Conservation (phyloP, 371 early-diverging fungal species). For the Circinella umbellata region DNA sequence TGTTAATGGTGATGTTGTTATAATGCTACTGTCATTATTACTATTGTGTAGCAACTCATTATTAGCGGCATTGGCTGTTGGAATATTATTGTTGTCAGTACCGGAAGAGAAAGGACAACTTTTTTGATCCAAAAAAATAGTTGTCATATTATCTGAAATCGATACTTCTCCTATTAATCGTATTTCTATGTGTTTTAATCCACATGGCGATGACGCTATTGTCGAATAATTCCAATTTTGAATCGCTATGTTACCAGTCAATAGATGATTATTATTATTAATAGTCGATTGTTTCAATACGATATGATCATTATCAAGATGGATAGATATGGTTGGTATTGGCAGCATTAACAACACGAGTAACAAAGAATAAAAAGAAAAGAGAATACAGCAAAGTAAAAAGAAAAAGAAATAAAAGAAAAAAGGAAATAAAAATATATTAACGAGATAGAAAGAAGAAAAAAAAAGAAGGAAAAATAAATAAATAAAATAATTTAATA, state of each 20-base stretch:
- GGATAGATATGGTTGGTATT: constrained; percentile 7
- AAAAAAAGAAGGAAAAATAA: too few species aligned
- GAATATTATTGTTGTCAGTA: not conserved
- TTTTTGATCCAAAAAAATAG: not conserved
- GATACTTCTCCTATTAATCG: constrained; percentile 3
- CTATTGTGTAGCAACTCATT: too few species aligned
- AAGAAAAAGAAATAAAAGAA: too few species aligned
- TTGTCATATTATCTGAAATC: not conserved
- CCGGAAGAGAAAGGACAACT: not conserved
- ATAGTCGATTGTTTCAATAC: not conserved
- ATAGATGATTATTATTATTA: not conserved
- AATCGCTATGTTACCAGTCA: not conserved
- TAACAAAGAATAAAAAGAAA: not conserved
- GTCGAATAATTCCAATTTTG: not conserved
- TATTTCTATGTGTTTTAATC: not conserved
- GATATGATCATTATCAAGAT: constrained; percentile 4
- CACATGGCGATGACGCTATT: too few species aligned
- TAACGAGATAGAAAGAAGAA: too few species aligned
- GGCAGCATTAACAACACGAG: not conserved
- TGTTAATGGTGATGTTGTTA: not conserved
- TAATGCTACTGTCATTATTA: not conserved
- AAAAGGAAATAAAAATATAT: too few species aligned
- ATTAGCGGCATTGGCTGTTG: not conserved
- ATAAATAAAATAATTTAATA: too few species aligned
- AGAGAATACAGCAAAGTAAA: not conserved